Base-by-base conservation (phyloP, 2,329 filamentous ascomycete genomes). In the Didymella arachidicola region DNA sequence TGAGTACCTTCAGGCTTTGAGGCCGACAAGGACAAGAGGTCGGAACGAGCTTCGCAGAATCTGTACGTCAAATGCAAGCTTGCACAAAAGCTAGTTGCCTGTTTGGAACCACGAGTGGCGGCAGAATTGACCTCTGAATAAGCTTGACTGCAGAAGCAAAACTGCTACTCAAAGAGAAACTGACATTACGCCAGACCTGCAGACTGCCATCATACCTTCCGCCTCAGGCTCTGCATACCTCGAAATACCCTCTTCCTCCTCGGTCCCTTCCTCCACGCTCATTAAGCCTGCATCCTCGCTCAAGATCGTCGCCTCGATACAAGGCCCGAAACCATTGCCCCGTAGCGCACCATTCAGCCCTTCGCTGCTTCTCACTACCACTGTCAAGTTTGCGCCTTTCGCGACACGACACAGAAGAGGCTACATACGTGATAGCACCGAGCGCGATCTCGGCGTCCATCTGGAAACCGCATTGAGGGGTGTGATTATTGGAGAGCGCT, bases 321-420 rank as follows among this genome's bases (percentile, higher is more conserved):
- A 98, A 79, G 95, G 95, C 1, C 95, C 95, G 3, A 88, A 93
- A 66, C 93, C 95, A 25, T 84, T 99, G 41, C 93, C 94, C 30
- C 88, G 93, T 73, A 96, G 91, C 55, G 92, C 92, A 27, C 89
- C 92, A 1, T 99, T 97, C 80, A 95, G 92, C 51, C 92, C 95
- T 10, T 93, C 97, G 70, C 87, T 98, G 64, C 89, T 97, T 43
- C 85, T 99, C 50, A 92, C 91, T 14, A 96, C 94, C 2, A 92
- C 97, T 68, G 90, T 99, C 73, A 99, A 98, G 79, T 98, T 96
- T 75, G 93, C 95, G 0, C 93, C 95, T 0, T 99, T 99, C 74
- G 94, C 95, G 2, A 92, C 92, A 6, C 86, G 90, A 57, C 86
- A 89, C 69, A 85, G 95, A 59, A 86, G 91, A 74, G 92, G 93